Evolutionary conservation across 148 eudicot species (phyloP), one percentile per base, ranked within the genome.

Genomic region (Diospyros lotus): DNA sequence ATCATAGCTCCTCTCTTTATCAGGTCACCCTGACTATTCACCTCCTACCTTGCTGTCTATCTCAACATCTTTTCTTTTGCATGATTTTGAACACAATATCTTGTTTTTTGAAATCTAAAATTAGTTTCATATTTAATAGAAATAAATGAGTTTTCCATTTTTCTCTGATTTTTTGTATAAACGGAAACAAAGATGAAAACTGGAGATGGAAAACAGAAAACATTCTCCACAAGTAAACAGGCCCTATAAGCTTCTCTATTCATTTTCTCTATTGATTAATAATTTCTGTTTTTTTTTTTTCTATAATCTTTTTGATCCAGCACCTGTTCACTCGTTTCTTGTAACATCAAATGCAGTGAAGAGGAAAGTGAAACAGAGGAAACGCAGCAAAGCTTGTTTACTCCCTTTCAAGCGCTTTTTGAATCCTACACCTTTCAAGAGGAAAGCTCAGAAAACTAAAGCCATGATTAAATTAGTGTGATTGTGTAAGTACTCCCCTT

Each of bases 341-440:
- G 14, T 64, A 58, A 41, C 4, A n/a, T 53, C 39, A 4, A 61
- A 59, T 87, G 86, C 85, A 89, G 96, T 77, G 72, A 80, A 78
- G 75, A 52, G 62, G 18, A 81, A 80, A 82, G 69, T 74, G 67
- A 91, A 77, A 80, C 67, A 65, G 64, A 74, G 78, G 69, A 42
- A 13, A 15, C 61, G 68, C 12, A 63, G 72, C 53, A 76, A 69
- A 77, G 72, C 75, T 60, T 10, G 73, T 42, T 73, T 71, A 78
- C 83, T 89, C 78, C 91, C 96, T n/a, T 85, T 90, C 69, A 93
- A 89, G 84, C 82, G 83, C 38, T 71, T 87, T 58, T 77, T 86
- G 71, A 87, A 81, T 72, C 73, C 76, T 64, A 73, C 61, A 77
- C 85, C 67, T 56, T 82, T 75, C 73, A 89, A 90, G 83, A 91